A percentile compares a stretch with the other conserved stretches of the same genome.
These are phyloP conservation scores for Litsea cubeba DNA, from an alignment of 164 flowering plant genomes.

Conservation along the genomic window DNA sequence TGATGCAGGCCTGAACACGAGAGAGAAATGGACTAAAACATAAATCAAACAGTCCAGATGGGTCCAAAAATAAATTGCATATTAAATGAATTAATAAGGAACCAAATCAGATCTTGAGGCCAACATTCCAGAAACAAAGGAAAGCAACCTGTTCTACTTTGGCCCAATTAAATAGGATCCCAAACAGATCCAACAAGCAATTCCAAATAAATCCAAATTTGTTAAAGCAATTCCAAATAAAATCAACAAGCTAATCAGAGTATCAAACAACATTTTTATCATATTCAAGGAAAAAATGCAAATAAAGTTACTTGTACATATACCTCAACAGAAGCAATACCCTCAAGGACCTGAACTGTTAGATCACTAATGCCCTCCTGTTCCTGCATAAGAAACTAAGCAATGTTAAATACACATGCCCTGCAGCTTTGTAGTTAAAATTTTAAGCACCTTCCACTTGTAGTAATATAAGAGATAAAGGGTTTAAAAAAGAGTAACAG, in stretches of 20 bases:
- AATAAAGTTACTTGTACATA: background rate
- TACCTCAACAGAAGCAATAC: slow-evolving; percentile 88
- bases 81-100: too few species aligned
- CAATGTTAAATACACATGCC: background rate
- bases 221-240: background rate
- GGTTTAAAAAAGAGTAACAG: background rate
- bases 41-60: too few species aligned
- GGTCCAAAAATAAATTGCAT: too few species aligned
- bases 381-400: slow-evolving; percentile 38
- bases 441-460: too few species aligned
- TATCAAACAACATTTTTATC: background rate
- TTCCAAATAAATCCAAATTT: background rate
- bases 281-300: background rate
- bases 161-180: background rate
- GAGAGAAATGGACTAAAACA: too few species aligned
- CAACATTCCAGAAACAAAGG: too few species aligned
- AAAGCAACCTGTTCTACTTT: too few species aligned
- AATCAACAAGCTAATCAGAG: too few species aligned
- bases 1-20: too few species aligned
- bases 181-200: background rate
- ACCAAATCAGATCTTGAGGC: too few species aligned
- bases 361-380: slow-evolving; percentile 62
- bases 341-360: slow-evolving; percentile 63
- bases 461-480: background rate
- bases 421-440: too few species aligned